Conservation (phyloP, 345 rosid species). For the Citrus australasica region DNA sequence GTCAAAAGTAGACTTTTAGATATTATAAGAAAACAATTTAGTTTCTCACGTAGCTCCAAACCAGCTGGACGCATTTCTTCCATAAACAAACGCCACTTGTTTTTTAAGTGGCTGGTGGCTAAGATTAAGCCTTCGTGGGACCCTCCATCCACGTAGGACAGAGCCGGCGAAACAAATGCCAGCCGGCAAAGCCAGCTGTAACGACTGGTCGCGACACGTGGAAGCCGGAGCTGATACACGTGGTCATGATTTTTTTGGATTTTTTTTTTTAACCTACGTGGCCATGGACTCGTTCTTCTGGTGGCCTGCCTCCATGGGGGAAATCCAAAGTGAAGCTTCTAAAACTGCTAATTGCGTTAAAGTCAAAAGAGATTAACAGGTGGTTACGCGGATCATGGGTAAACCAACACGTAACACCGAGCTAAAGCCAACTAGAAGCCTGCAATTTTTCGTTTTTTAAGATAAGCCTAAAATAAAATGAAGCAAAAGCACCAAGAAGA, state of each 20-base stretch:
- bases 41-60: not conserved
- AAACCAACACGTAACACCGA: too few species aligned
- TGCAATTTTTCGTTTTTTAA: too few species aligned
- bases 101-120: not conserved
- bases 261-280: not conserved
- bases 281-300: not conserved
- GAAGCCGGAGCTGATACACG: not conserved
- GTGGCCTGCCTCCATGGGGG: too few species aligned
- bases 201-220: constrained; percentile 1
- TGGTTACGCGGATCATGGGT: too few species aligned
- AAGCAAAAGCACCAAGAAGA: too few species aligned
- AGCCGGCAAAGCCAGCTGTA: constrained; percentile 24
- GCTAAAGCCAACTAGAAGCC: too few species aligned
- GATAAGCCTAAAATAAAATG: too few species aligned
- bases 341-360: not conserved
- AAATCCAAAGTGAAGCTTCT: not conserved
- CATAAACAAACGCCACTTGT: not conserved
- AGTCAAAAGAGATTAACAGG: not conserved
- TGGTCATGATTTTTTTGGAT: not conserved
- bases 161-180: constrained; percentile 2
- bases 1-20: too few species aligned
- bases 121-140: constrained; percentile 5
- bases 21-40: too few species aligned
- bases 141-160: constrained; percentile 3
- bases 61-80: not conserved